phyloP scores from a whole-genome alignment of 2,329 filamentous ascomycete genomes.

The Claviceps maximensis region DNA sequence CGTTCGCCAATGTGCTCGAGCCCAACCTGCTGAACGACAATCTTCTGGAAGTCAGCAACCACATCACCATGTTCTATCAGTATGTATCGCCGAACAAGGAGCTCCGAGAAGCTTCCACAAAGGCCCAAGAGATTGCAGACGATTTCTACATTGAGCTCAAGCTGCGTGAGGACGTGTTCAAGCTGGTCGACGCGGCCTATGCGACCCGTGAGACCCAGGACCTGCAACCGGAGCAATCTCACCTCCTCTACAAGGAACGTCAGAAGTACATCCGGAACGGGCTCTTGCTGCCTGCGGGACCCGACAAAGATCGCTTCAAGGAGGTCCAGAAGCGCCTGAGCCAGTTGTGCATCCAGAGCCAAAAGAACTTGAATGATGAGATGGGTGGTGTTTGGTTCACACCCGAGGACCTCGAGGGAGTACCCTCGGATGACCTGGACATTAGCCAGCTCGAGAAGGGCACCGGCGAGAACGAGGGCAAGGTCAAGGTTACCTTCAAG shows the following conservation, averaged over 20 bases:
- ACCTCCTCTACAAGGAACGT: conserved; percentile 65
- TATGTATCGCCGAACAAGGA: conserved; percentile 57
- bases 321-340: conserved; percentile 72
- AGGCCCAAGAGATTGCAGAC: conserved; percentile 63
- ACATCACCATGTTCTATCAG: conserved; percentile 70
- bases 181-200: conserved; percentile 46
- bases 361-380: conserved; percentile 74
- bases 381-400: conserved; percentile 72
- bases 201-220: conserved; percentile 36
- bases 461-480: conserved; percentile 56
- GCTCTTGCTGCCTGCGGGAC: conserved; percentile 54
- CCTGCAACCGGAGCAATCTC: conserved; percentile 55
- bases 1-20: conserved; percentile 40
- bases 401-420: conserved; percentile 57
- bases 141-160: conserved; percentile 65
- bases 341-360: conserved; percentile 59
- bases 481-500: conserved; percentile 67
- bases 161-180: conserved; percentile 74
- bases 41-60: conserved; percentile 39
- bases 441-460: conserved; percentile 56
- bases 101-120: conserved; percentile 61
- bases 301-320: conserved; percentile 67
- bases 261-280: conserved; percentile 69
- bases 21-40: conserved; percentile 69
- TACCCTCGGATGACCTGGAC: conserved; percentile 56